Conservation (phyloP, 2,329 filamentous ascomycete genomes). For the Gaeumannomyces tritici region DNA sequence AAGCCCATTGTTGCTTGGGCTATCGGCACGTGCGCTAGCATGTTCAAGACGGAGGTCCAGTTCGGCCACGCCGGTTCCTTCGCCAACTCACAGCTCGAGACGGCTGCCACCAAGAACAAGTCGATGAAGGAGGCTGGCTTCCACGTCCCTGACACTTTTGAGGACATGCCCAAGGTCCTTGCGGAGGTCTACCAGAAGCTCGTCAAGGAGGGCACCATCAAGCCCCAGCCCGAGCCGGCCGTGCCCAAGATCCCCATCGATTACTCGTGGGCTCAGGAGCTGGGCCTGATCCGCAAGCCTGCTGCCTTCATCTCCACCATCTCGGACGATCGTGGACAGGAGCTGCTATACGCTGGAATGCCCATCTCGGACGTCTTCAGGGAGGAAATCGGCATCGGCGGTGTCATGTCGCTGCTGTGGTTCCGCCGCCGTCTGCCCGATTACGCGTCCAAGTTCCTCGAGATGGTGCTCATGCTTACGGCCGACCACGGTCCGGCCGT, state of each 20-base stretch:
- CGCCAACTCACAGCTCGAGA: slow-evolving; percentile 98
- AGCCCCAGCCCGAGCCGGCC: slow-evolving; percentile 76
- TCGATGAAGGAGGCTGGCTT: slow-evolving; percentile 92
- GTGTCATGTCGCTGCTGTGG: slow-evolving; percentile 99
- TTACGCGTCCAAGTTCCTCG: slow-evolving; percentile 97
- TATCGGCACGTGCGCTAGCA: slow-evolving; percentile 96
- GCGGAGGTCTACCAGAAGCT: slow-evolving; percentile 80
- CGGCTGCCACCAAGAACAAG: slow-evolving; percentile 93
- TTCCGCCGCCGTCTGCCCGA: slow-evolving; percentile 95
- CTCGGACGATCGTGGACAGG: slow-evolving; percentile 98
- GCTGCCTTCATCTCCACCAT: slow-evolving; percentile 99
- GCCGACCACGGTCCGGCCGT: slow-evolving; percentile 98
- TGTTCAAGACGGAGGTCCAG: slow-evolving; percentile 99
- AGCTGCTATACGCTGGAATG: slow-evolving; percentile 97
- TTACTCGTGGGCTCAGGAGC: slow-evolving; percentile 99
- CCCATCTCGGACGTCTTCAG: slow-evolving; percentile 99
- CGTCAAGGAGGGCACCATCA: slow-evolving; percentile 75
- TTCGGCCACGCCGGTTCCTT: slow-evolving; percentile 98
- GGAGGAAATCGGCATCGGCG: slow-evolving; percentile 97
- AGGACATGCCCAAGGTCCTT: slow-evolving; percentile 77
- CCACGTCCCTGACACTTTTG: slow-evolving; percentile 90
- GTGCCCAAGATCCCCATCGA: slow-evolving; percentile 99
- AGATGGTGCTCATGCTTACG: slow-evolving; percentile 99
- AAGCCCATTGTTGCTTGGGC: slow-evolving; percentile 99
- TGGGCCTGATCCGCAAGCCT: slow-evolving; percentile 98